Base-by-base conservation (phyloP, 352 stramenopile species). In the Aphanomyces cochlioides region DNA sequence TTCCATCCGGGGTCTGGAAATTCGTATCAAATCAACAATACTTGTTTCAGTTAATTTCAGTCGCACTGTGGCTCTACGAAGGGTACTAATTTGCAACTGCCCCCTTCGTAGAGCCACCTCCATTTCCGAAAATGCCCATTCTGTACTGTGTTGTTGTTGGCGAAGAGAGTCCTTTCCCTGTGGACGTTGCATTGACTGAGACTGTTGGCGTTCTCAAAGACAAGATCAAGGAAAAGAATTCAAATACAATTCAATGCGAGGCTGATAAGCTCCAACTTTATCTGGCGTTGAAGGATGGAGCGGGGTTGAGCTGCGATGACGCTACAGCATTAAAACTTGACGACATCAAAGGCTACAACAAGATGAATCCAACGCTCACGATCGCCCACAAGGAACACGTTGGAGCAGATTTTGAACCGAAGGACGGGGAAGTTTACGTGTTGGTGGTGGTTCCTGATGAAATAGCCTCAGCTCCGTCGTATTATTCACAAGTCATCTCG, bases 11-110 rank as follows among this genome's bases (percentile, higher is more conserved):
- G n/a, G n/a, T n/a, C n/a, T n/a, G n/a, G n/a, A n/a, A n/a, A n/a
- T n/a, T n/a, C n/a, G n/a, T n/a, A n/a, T n/a, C n/a, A n/a, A n/a
- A n/a, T n/a, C n/a, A n/a, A n/a, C n/a, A n/a, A n/a, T 93, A 93
- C 72, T 70, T 93, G 17, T 91, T 93, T 68, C 85, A 93, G 67
- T 70, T 90, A 12, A 57, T 80, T 21, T 90, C 84, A 39, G 82
- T 80, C 6, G 19, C 87, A 40, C 76, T 93, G 59, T 93, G 86
- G 86, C 67, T 92, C 47, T 80, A 73, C 56, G 82, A 92, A 69
- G 70, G 53, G 7, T 93, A 93, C 65, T 83, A 72, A n/a, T n/a
- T n/a, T n/a, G n/a, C n/a, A n/a, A n/a, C n/a, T n/a, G n/a, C n/a
- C n/a, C n/a, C n/a, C n/a, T n/a, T n/a, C n/a, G n/a, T n/a, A n/a